A percentile compares a stretch with the other conserved stretches of the same genome.
These are phyloP conservation scores for Camelina neglecta DNA, from an alignment of 345 rosid genomes.

Conservation along the genomic window DNA sequence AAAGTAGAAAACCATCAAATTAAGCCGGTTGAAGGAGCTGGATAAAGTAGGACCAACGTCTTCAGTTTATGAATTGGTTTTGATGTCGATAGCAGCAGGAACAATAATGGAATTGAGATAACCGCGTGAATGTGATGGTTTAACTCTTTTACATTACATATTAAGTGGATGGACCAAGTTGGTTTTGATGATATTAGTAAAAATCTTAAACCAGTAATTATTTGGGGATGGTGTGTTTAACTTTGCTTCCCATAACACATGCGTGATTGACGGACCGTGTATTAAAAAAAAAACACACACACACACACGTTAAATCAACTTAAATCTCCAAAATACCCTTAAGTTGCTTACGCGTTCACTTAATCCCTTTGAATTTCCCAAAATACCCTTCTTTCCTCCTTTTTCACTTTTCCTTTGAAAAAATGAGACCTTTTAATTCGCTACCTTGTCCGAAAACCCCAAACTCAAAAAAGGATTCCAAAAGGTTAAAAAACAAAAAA, in stretches of 20 bases:
- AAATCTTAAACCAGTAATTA: background rate
- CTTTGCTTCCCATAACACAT: slow-evolving; percentile 31
- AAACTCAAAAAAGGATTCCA: slow-evolving; percentile 8
- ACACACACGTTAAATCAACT: background rate
- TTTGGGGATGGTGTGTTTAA: slow-evolving; percentile 27
- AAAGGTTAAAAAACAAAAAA: background rate
- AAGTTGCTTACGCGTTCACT: background rate
- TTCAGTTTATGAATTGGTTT: too few relatives aligned
- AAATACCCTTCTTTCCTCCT: background rate
- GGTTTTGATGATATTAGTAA: too few relatives aligned
- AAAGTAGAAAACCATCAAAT: too few relatives aligned
- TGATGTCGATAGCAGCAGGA: too few relatives aligned
- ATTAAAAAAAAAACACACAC: too few relatives aligned
- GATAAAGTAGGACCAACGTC: too few relatives aligned
- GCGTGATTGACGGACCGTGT: slow-evolving; percentile 38
- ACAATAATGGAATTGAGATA: too few relatives aligned
- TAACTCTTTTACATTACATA: too few relatives aligned
- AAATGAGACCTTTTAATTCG: background rate
- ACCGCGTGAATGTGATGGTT: too few relatives aligned
- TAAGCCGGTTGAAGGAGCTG: too few relatives aligned
- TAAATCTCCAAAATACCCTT: slow-evolving; percentile 17
- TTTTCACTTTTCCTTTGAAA: background rate
- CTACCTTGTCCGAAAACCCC: slow-evolving; percentile 41
- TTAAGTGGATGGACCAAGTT: too few relatives aligned
- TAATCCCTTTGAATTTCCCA: background rate